phyloP scores from a whole-genome alignment of 2,329 filamentous ascomycete genomes.

The Penicillium sp. region DNA sequence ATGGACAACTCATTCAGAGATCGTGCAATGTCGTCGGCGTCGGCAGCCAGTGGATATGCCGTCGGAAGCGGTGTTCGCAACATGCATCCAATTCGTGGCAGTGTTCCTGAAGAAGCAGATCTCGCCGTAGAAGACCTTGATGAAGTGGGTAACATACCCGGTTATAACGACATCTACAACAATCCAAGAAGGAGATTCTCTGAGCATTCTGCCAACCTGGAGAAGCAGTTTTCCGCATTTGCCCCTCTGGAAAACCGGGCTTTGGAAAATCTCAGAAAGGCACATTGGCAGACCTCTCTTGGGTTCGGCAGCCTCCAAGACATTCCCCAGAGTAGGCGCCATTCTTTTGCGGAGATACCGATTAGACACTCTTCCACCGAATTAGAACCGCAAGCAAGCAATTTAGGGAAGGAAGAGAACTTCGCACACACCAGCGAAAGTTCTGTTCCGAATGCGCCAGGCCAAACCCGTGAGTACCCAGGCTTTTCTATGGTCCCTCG shows the following conservation, averaged over 20 bases:
- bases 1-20: constrained; percentile 45
- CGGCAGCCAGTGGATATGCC: constrained; percentile 40
- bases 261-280: constrained; percentile 52
- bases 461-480: constrained; percentile 50
- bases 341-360: constrained; percentile 58
- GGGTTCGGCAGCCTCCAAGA: constrained; percentile 53
- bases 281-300: constrained; percentile 57
- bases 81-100: constrained; percentile 46
- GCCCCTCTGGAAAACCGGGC: constrained; percentile 48
- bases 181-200: constrained; percentile 49
- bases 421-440: constrained; percentile 43
- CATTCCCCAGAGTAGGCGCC: constrained; percentile 55
- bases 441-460: constrained; percentile 41
- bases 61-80: constrained; percentile 37
- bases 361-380: constrained; percentile 52
- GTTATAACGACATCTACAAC: constrained; percentile 45
- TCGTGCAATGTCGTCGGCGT: constrained; percentile 47
- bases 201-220: constrained; percentile 48
- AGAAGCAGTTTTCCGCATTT: constrained; percentile 46
- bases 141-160: constrained; percentile 46
- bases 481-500: constrained; percentile 40
- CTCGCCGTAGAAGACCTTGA: constrained; percentile 51
- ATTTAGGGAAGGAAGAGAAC: constrained; percentile 43
- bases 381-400: constrained; percentile 35
- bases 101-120: constrained; percentile 50